Percentiles rank a stretch among this genome's conserved stretches.
Conservation (phyloP, 1,284 basidiomycete genomes). For the Sanghuangporus weigelae region DNA sequence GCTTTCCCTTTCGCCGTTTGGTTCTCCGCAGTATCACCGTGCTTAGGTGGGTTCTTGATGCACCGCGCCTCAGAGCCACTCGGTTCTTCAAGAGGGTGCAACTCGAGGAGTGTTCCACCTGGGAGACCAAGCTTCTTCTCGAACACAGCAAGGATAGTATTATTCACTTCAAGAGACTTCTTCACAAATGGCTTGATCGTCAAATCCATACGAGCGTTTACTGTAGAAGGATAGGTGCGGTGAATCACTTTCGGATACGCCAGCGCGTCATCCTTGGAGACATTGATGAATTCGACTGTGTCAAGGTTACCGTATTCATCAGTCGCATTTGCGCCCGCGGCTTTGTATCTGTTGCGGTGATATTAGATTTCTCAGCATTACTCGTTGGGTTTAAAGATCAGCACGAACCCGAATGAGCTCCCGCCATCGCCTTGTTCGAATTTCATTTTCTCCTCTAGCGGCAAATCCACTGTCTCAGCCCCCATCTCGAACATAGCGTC, state of each 20-base stretch:
- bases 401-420: conserved; percentile 49
- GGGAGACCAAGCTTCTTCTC: conserved; percentile 53
- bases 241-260: conserved; percentile 47
- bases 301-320: conserved; percentile 54
- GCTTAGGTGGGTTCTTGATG: conserved; percentile 35
- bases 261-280: conserved; percentile 60
- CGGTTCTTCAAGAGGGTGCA: conserved; percentile 41
- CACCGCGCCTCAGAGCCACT: conserved; percentile 59
- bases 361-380: background rate
- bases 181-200: conserved; percentile 50
- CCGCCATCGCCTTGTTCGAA: conserved; percentile 64
- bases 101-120: conserved; percentile 37
- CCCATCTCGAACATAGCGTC: conserved; percentile 58
- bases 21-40: conserved; percentile 7
- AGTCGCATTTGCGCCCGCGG: conserved; percentile 54
- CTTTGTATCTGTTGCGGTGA: conserved; percentile 49
- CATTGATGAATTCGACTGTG: conserved; percentile 60
- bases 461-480: conserved; percentile 49
- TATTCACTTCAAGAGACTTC: conserved; percentile 52
- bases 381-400: background rate
- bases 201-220: conserved; percentile 44
- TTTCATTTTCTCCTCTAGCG: conserved; percentile 56
- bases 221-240: conserved; percentile 50
- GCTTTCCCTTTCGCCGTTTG: conserved; percentile 26
- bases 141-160: conserved; percentile 49